Percentiles rank a stretch among this genome's conserved stretches.
Evolutionary conservation across 345 rosid genomes (phyloP).

Genomic region (Brassica rapa): DNA sequence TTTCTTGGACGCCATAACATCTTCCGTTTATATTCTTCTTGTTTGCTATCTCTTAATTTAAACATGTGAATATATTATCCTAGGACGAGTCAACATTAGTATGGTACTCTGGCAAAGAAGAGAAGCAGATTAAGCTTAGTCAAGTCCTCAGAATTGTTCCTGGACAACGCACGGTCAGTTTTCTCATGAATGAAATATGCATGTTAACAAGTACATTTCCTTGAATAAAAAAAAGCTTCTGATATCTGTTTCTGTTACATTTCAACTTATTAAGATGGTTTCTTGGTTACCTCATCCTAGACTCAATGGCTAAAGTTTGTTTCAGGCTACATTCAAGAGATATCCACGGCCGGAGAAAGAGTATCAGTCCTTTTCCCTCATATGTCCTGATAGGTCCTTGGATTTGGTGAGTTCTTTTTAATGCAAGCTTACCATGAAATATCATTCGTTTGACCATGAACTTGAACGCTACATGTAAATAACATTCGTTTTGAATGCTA

Average conservation of each 20-base stretch:
- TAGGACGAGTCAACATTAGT: constrained; percentile 88
- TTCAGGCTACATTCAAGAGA: constrained; percentile 89
- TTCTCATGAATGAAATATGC: not conserved
- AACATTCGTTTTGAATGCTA: not conserved
- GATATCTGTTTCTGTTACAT: not conserved
- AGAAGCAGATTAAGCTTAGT: constrained; percentile 66
- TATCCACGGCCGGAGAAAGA: constrained; percentile 97
- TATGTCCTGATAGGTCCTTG: constrained; percentile 73
- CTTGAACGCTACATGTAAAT: not conserved
- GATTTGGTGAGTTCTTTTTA: constrained; percentile 67
- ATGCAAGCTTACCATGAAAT: not conserved
- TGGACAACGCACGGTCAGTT: constrained; percentile 96
- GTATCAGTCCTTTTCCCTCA: constrained; percentile 94
- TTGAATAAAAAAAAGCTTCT: not conserved
- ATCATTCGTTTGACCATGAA: constrained; percentile 8
- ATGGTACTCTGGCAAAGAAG: constrained; percentile 92
- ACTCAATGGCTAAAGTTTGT: constrained; percentile 27
- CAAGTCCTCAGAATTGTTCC: constrained; percentile 76
- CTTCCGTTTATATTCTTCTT: not conserved
- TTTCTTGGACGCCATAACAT: constrained; percentile 3
- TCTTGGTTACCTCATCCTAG: constrained; percentile 3
- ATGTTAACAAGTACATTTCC: not conserved
- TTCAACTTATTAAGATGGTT: constrained; percentile 6
- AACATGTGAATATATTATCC: constrained; percentile 8
- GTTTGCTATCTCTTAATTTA: constrained; percentile 3